Evolutionary conservation across 192 early-diverging fungal species (phyloP).

Genomic region (Backusella sp.): DNA sequence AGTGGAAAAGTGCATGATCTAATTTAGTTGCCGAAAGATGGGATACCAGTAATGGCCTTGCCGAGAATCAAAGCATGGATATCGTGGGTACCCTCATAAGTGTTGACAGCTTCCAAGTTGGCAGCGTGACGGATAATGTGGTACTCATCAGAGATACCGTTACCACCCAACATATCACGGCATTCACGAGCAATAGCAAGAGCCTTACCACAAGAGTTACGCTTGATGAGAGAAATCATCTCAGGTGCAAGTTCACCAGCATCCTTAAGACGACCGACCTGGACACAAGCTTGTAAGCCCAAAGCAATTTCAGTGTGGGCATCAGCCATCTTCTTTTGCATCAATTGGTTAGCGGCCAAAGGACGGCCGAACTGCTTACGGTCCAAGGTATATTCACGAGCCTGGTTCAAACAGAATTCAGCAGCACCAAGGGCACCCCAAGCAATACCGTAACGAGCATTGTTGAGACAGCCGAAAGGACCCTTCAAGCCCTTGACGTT

Average conservation of each 20-base stretch:
- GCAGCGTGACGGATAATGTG: slow-evolving; percentile 93
- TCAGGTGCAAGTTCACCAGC: slow-evolving; percentile 81
- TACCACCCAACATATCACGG: slow-evolving; percentile 94
- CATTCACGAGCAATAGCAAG: slow-evolving; percentile 87
- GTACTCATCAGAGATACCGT: slow-evolving; percentile 95
- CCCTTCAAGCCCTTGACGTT: slow-evolving; percentile 89
- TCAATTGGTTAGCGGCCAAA: slow-evolving; percentile 89
- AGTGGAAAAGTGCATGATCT: neutral
- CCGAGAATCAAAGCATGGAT: slow-evolving; percentile 94
- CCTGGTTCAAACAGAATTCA: slow-evolving; percentile 85
- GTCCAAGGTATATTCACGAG: slow-evolving; percentile 87
- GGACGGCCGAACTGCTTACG: slow-evolving; percentile 93
- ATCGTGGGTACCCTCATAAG: slow-evolving; percentile 97
- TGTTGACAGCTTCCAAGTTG: slow-evolving; percentile 93
- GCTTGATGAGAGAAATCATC: slow-evolving; percentile 95
- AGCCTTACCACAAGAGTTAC: slow-evolving; percentile 94
- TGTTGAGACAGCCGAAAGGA: slow-evolving; percentile 97
- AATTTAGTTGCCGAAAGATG: slow-evolving; percentile 51
- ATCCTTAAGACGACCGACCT: slow-evolving; percentile 94
- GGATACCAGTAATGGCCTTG: slow-evolving; percentile 90
- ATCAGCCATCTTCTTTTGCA: slow-evolving; percentile 96
- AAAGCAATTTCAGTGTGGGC: slow-evolving; percentile 91
- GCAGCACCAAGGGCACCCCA: slow-evolving; percentile 97
- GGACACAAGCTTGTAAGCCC: slow-evolving; percentile 84
- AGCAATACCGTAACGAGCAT: slow-evolving; percentile 94